Conservation (phyloP, 106 monocot genomes). For the Allium sativum region DNA sequence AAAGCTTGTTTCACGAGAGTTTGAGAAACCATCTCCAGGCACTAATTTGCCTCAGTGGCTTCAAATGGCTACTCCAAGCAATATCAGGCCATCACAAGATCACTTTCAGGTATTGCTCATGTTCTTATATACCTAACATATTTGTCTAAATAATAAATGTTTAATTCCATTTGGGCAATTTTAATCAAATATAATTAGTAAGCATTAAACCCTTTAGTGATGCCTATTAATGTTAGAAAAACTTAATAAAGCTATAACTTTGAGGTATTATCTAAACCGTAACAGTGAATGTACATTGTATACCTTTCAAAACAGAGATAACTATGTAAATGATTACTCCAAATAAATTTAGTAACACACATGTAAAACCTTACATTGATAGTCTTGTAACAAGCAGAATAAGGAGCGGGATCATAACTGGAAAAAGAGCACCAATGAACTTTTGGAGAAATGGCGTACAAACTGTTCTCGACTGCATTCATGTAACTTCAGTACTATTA, state of each 20-base stretch:
- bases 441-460: slow-evolving; percentile 42
- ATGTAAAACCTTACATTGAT: too few relatives aligned
- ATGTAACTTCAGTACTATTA: slow-evolving; percentile 3
- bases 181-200: too few relatives aligned
- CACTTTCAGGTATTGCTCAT: slow-evolving; percentile 26
- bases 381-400: too few relatives aligned
- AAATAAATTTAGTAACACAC: too few relatives aligned
- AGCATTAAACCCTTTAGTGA: too few relatives aligned
- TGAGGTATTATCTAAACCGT: too few relatives aligned
- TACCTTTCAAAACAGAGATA: too few relatives aligned
- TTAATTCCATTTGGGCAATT: neutral
- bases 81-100: slow-evolving; percentile 5
- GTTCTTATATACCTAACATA: too few relatives aligned
- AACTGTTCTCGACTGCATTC: slow-evolving; percentile 28
- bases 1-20: slow-evolving; percentile 40
- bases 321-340: too few relatives aligned
- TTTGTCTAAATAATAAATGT: neutral
- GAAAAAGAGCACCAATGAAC: slow-evolving; percentile 40
- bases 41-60: slow-evolving; percentile 67
- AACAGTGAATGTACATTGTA: too few relatives aligned
- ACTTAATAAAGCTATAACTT: too few relatives aligned
- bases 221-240: too few relatives aligned
- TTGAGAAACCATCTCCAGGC: slow-evolving; percentile 30
- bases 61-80: slow-evolving; percentile 42
- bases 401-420: slow-evolving; percentile 31